Conservation (phyloP, 306 rosid species). For the Trifolium fragiferum region DNA sequence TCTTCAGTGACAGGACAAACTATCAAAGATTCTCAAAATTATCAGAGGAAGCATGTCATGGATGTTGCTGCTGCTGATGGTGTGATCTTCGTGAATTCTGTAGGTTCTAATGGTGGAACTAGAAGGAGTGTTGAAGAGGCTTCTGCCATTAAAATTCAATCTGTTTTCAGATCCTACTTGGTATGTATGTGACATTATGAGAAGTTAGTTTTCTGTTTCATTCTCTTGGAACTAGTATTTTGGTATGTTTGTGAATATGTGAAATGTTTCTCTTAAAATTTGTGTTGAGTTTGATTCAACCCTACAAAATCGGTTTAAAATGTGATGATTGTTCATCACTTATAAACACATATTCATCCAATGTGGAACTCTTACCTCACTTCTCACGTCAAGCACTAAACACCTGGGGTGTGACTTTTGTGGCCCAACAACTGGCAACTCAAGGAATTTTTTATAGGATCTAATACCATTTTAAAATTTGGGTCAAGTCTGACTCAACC, state of each 20-base stretch:
- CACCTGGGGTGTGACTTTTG: background rate
- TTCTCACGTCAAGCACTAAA: background rate
- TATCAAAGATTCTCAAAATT: conserved; percentile 51
- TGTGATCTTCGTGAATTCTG: conserved; percentile 50
- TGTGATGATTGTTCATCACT: background rate
- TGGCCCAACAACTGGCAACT: background rate
- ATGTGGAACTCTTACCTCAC: background rate
- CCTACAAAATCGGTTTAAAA: background rate
- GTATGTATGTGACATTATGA: conserved; percentile 57
- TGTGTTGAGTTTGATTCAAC: background rate
- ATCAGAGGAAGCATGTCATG: conserved; percentile 66
- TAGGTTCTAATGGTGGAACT: conserved; percentile 44
- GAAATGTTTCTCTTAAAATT: conserved; percentile 4
- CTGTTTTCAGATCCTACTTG: conserved; percentile 80
- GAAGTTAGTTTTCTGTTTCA: conserved; percentile 5
- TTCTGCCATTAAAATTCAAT: conserved; percentile 79
- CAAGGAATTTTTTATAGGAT: background rate
- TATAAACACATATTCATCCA: background rate
- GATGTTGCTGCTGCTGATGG: conserved; percentile 59
- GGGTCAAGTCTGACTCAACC: background rate
- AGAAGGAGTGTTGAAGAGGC: conserved; percentile 54
- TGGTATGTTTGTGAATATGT: conserved; percentile 6
- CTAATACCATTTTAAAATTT: background rate
- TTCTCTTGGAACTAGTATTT: background rate
- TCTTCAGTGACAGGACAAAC: conserved; percentile 44